phyloP scores from a whole-genome alignment of 2,329 filamentous ascomycete genomes.

The Macrophomina pseudophaseolina region DNA sequence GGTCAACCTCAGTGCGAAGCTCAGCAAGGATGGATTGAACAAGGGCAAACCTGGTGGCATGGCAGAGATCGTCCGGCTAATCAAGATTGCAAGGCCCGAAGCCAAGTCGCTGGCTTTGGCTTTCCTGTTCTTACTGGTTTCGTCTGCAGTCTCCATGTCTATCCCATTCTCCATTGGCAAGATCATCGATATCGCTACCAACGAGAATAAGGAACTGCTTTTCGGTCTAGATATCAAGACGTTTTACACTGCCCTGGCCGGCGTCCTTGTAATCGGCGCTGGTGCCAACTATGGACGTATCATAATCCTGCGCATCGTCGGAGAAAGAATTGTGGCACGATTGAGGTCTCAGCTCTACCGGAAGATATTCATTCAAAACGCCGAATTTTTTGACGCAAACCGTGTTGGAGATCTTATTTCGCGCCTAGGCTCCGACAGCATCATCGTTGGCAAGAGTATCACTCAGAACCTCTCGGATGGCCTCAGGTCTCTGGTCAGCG shows the following conservation, averaged over 20 bases:
- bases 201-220: slow-evolving; percentile 66
- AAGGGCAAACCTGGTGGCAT: slow-evolving; percentile 61
- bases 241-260: slow-evolving; percentile 81
- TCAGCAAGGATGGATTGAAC: slow-evolving; percentile 76
- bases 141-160: slow-evolving; percentile 92
- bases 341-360: slow-evolving; percentile 89
- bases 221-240: slow-evolving; percentile 85
- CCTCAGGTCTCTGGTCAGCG: slow-evolving; percentile 87
- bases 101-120: slow-evolving; percentile 77
- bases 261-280: slow-evolving; percentile 80
- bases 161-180: slow-evolving; percentile 96
- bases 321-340: slow-evolving; percentile 90
- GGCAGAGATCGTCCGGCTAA: slow-evolving; percentile 80
- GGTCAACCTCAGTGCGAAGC: slow-evolving; percentile 83
- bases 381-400: slow-evolving; percentile 98
- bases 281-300: slow-evolving; percentile 93
- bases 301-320: slow-evolving; percentile 89
- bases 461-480: slow-evolving; percentile 98
- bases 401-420: slow-evolving; percentile 95
- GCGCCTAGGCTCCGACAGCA: slow-evolving; percentile 90
- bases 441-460: slow-evolving; percentile 98
- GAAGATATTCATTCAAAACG: slow-evolving; percentile 93
- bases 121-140: slow-evolving; percentile 84
- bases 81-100: slow-evolving; percentile 90
- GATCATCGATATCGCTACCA: slow-evolving; percentile 87